Evolutionary conservation across 805 yeast species (phyloP).

Genomic region (Metschnikowia shivogae): DNA sequence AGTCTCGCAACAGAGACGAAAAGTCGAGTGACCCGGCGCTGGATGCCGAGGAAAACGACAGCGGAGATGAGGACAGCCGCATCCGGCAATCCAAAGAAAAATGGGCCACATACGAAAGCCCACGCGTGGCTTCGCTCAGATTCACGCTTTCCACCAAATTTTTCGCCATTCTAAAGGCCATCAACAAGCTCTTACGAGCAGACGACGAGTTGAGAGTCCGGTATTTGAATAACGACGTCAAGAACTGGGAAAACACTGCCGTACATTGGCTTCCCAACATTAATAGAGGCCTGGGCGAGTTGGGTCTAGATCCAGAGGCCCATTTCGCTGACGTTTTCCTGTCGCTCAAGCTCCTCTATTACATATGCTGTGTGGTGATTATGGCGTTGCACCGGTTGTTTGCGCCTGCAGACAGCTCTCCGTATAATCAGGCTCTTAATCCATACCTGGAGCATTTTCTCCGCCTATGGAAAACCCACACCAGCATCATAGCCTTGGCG

Average conservation of each 20-base stretch:
- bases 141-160: slow-evolving; percentile 32
- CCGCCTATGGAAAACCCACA: slow-evolving; percentile 63
- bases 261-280: slow-evolving; percentile 26
- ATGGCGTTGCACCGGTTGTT: slow-evolving; percentile 31
- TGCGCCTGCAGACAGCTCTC: slow-evolving; percentile 20
- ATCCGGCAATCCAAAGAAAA: slow-evolving; percentile 1
- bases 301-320: slow-evolving; percentile 14
- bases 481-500: slow-evolving; percentile 55
- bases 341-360: slow-evolving; percentile 25
- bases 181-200: slow-evolving; percentile 35
- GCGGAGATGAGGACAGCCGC: background rate
- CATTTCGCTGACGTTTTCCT: slow-evolving; percentile 1
- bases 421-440: slow-evolving; percentile 44
- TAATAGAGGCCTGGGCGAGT: background rate
- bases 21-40: background rate
- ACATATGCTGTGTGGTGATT: slow-evolving; percentile 31
- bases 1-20: background rate
- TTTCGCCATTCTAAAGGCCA: slow-evolving; percentile 36
- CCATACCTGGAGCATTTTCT: slow-evolving; percentile 60
- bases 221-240: slow-evolving; percentile 37
- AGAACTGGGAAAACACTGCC: slow-evolving; percentile 22
- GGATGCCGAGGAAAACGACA: background rate
- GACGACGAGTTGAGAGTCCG: slow-evolving; percentile 41
- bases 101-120: slow-evolving; percentile 10
- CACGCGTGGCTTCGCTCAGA: slow-evolving; percentile 27